Percentiles rank a stretch among this genome's conserved stretches.
Conservation (phyloP, 2,329 filamentous ascomycete species). For the Thelonectria olida region DNA sequence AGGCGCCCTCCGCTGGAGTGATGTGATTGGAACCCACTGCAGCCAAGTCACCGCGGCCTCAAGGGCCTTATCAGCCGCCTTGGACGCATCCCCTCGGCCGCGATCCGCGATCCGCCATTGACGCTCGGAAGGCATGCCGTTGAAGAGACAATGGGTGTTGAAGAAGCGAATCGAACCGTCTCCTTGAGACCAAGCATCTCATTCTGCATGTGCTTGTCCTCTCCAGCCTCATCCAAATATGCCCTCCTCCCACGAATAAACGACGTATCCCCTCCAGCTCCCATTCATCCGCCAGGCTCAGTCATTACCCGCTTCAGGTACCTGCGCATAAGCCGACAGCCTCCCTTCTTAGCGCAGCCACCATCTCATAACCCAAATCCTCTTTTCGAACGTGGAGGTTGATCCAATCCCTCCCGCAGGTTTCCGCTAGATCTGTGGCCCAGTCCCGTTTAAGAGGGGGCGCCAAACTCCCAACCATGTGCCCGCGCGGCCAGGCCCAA, state of each 20-base stretch:
- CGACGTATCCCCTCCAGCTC: no score
- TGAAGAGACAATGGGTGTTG: no score
- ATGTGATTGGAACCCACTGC: no score
- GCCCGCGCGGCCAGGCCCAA: background rate
- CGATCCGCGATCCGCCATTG: background rate
- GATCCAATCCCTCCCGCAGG: no score
- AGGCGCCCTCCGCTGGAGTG: background rate
- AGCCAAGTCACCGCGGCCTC: no score
- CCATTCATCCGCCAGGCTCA: constrained; percentile 2
- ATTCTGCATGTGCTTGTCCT: no score
- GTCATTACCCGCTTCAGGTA: background rate
- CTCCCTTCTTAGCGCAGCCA: constrained; percentile 20
- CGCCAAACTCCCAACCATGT: no score
- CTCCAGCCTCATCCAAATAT: background rate
- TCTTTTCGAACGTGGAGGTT: constrained; percentile 7
- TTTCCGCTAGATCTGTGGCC: background rate
- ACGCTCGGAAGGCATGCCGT: no score
- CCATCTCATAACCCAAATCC: constrained; percentile 10
- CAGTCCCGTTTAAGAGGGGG: background rate
- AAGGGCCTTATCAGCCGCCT: background rate
- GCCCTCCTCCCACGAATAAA: background rate
- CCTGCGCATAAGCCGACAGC: background rate
- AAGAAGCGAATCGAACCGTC: no score
- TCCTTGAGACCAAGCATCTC: no score
- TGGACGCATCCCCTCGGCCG: background rate